Conservation (phyloP, 352 stramenopile genomes). For the Globisporangium paroecandrum region DNA sequence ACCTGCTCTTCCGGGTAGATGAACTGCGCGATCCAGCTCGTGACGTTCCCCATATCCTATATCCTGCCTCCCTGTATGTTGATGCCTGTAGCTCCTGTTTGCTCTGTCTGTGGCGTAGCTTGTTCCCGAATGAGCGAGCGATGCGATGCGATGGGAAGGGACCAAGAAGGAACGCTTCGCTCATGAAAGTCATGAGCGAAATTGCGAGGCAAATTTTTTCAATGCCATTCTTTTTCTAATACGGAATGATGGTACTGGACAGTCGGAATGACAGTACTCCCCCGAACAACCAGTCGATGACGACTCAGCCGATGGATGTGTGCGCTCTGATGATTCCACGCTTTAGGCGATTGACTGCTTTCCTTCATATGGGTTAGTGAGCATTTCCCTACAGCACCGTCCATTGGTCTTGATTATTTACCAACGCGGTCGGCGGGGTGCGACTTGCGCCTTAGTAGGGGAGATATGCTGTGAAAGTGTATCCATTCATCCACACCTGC, state of each 20-base stretch:
- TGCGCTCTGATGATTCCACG: background rate
- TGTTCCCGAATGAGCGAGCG: slow-evolving; percentile 6
- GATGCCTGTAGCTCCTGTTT: background rate
- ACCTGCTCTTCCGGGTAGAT: slow-evolving; percentile 55
- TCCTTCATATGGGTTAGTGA: background rate
- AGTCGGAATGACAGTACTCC: slow-evolving; percentile 1
- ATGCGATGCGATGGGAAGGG: background rate
- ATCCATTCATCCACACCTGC: background rate
- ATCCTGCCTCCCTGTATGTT: background rate
- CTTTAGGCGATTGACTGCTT: background rate
- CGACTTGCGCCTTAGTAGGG: background rate
- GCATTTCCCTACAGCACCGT: background rate
- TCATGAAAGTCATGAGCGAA: background rate
- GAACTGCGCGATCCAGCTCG: slow-evolving; percentile 52
- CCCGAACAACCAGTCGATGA: background rate
- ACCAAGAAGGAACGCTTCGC: background rate
- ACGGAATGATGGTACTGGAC: slow-evolving; percentile 3
- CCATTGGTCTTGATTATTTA: background rate
- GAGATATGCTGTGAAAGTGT: background rate
- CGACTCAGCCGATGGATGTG: background rate
- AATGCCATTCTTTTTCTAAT: background rate
- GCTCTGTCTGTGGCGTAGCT: background rate
- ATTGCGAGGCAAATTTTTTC: background rate
- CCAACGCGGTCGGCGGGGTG: background rate
- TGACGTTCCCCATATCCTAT: slow-evolving; percentile 36